Base-by-base conservation (phyloP, 2,329 filamentous ascomycete species). In the Fusarium praegraminearum region DNA sequence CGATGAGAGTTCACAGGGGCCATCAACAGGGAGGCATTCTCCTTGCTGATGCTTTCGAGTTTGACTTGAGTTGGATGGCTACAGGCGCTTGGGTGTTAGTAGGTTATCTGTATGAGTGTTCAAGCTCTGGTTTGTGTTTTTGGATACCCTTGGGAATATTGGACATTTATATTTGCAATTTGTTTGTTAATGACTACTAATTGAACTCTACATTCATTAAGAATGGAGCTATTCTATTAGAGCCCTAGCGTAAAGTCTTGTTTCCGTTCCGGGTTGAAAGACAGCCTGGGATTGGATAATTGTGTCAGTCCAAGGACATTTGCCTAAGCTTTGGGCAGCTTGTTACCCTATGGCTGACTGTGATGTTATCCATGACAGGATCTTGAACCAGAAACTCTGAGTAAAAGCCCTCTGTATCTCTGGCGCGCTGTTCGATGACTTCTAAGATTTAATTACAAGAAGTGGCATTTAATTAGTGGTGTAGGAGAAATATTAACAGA, bases 201-300 rank as follows among this genome's bases (percentile, higher is more conserved):
- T n/a, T 40, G 49, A 26, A 11, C 13, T 36, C 12, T 7, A 18
- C 7, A n/a, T n/a, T 16, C n/a, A 15, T 50, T 30, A 38, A 30
- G 26, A 49, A 32, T 22, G 28, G 44, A 49, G 57, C 57, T 60
- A 60, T 59, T 26, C 57, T 60, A 24, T 26, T 24, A 49, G 33
- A 35, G 54, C 36, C 57, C 35, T 60, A 60, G 57, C 54, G 57
- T n/a, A 33, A 4, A n/a, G 33, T 30, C 32, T 2, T 60, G 28
- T 62, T 62, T 55, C 60, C 60, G 10, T 62, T 63, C 57, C 41
- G 36, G 60, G 60, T 18, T 36, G 20, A 8, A n/a, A 26, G 35
- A 12, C 16, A 40, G 16, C 7, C n/a, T 46, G 35, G 60, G 60
- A 63, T 63, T 63, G 60, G 60, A 62, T 62, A 26, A 11, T 3